Evolutionary conservation across 208 protist species (phyloP).

Genomic region (Trypanosoma cruzi): DNA sequence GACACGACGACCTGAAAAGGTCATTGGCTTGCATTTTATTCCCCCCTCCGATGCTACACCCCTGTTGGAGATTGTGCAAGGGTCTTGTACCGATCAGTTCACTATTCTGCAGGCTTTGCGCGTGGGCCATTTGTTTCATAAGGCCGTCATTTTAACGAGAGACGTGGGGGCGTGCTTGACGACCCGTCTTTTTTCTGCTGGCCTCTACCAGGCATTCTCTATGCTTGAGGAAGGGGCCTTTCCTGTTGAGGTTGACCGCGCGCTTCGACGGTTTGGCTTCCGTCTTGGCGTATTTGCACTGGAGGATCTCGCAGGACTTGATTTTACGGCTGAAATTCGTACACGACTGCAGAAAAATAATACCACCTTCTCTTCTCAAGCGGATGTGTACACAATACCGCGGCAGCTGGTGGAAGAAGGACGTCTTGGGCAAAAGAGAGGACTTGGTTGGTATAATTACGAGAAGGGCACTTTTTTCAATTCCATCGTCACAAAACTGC

Average conservation of each 20-base stretch:
- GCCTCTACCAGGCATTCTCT: conserved; percentile 73
- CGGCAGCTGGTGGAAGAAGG: conserved; percentile 51
- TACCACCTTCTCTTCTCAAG: conserved; percentile 27
- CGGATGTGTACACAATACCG: conserved; percentile 49
- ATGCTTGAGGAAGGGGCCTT: conserved; percentile 88
- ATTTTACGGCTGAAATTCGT: conserved; percentile 39
- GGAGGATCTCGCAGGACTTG: conserved; percentile 85
- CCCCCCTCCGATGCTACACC: conserved; percentile 80
- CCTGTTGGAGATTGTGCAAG: conserved; percentile 75
- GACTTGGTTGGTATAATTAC: conserved; percentile 83
- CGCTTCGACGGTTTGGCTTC: conserved; percentile 70
- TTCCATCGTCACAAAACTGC: not conserved
- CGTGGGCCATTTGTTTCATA: conserved; percentile 58
- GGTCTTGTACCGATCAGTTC: conserved; percentile 37
- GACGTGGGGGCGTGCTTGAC: conserved; percentile 70
- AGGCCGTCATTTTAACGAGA: conserved; percentile 71
- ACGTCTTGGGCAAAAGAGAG: conserved; percentile 69
- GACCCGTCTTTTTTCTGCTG: conserved; percentile 72
- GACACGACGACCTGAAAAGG: conserved; percentile 48
- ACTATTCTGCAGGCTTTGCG: conserved; percentile 55
- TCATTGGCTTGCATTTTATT: conserved; percentile 87
- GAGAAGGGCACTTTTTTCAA: not conserved
- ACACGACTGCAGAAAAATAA: conserved; percentile 1
- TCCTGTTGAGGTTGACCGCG: conserved; percentile 77
- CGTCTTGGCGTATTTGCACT: conserved; percentile 77